Evolutionary conservation across 768 basidiomycete genomes (phyloP), one percentile per base, ranked within the genome.

Genomic region (Psilocybe subaeruginosa): DNA sequence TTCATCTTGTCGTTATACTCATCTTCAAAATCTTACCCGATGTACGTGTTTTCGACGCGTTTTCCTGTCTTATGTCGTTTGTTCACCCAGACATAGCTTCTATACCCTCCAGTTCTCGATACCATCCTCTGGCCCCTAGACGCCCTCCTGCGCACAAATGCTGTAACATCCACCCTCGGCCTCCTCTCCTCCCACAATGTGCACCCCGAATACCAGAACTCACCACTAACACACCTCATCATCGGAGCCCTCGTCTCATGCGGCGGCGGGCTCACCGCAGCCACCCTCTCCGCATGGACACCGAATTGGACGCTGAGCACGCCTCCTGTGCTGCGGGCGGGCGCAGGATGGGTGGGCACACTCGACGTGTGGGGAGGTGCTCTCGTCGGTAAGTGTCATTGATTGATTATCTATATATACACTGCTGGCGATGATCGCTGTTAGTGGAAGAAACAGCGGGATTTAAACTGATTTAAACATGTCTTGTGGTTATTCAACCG

Each of bases 321-420:
- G 0, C 84, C 84, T 2, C 79, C 79, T 0, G 69, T 82, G 23
- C 72, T 85, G 11, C 74, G 77, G 23, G 71, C 71, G 9, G 79
- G 74, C 4, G 78, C 75, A 2, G 75, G 77, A 47, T 49, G 76
- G 53, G 75, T 76, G 61, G 77, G 73, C 7, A 80, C 78, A 1
- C 67, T 84, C 16, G 84, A 85, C 64, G 68, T 84, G 0, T 85
- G 83, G 84, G 82, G 76, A 57, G 84, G 84, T 41, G 76, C 80
- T 7, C 62, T 84, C 2, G 78, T 79, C 8, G 81, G 75, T 74
- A 55, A 56, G 75, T 72, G 8, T 11, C 27, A 31, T 31, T 27
- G 11, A 14, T 23, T 23, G 23, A 23, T 23, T 23, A 23, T 17
- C 11, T 16, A n/a, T 43, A 27, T 41, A 51, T 35, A n/a, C 39